Base-by-base conservation (phyloP, 441 rosid genomes). In the Croton setiger region DNA sequence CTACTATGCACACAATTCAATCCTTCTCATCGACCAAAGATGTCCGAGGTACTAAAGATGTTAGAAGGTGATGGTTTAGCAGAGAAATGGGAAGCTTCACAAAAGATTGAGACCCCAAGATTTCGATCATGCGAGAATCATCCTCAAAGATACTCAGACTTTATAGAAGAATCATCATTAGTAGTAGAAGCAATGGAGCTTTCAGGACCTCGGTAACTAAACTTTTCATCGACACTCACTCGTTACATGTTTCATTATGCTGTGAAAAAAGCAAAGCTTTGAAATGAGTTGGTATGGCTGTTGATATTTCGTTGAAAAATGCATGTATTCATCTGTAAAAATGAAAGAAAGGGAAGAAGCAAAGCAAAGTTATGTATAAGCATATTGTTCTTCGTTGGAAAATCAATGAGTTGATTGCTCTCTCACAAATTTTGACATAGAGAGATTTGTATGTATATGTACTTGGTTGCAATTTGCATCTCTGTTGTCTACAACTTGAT, bases 161-260 rank as follows among this genome's bases (percentile, higher is more conserved):
- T 75, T 36, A 85, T 91, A 48, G 92, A 91, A 66, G 97, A 89
- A 70, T 92, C 97, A n/a, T 92, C 97, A 44, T 89, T 89, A 57
- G 91, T 87, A n/a, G 73, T 88, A 1, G 97, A 92, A 79, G 93
- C 96, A 66, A 89, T 93, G 88, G 98, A 90, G 83, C 98, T 93
- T 65, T 93, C 98, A 0, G 98, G 97, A 18, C 97, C 97, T 45
- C 74, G 93, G 76, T 91, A 76, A 87, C 61, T 48, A 11, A 63
- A 17, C 47, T 43, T 49, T 63, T 5, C 27, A 27, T 27, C 31
- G 1, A 27, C 66, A 45, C 58, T 33, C 12, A 7, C 20, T 14
- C 47, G 11, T 57, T 52, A 27, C 63, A 47, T 15, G 23, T 55
- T 2, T 27, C 31, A 39, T 60, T 37, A 31, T 59, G 36, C 18